Conservation (phyloP, 106 monocot genomes). For the Dendrobium huoshanense region DNA sequence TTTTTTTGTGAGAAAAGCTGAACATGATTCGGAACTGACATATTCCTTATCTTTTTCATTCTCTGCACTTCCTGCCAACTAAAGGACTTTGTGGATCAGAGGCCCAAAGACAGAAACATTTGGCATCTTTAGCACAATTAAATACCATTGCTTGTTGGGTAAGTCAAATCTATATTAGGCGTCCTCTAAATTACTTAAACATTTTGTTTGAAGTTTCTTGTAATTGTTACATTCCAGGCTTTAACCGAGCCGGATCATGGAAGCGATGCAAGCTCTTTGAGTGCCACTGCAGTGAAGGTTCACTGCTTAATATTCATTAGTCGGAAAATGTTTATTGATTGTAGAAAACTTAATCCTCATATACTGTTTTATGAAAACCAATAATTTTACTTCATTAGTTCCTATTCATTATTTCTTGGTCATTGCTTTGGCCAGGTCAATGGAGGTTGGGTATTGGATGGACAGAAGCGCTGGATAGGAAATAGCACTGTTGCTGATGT, state of each 20-base stretch:
- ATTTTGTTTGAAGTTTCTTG: not conserved
- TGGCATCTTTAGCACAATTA: conserved; percentile 60
- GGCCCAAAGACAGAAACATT: conserved; percentile 60
- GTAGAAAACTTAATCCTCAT: not conserved
- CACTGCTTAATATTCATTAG: conserved; percentile 55
- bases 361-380: no score
- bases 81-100: conserved; percentile 82
- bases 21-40: not conserved
- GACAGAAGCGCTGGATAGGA: conserved; percentile 96
- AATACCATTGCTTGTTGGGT: conserved; percentile 70
- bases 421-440: conserved; percentile 43
- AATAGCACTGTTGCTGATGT: conserved; percentile 96
- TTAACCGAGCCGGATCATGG: conserved; percentile 84
- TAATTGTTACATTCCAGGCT: conserved; percentile 25
- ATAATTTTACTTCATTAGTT: no score
- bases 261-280: conserved; percentile 88
- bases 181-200: not conserved
- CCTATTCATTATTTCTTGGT: no score
- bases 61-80: conserved; percentile 6
- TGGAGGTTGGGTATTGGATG: conserved; percentile 88
- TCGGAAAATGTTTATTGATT: not conserved
- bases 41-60: not conserved
- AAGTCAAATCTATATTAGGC: conserved; percentile 1
- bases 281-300: conserved; percentile 81
- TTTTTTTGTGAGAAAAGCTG: not conserved